phyloP scores from a whole-genome alignment of 73 alveolate species.

The Halteria grandinella region DNA sequence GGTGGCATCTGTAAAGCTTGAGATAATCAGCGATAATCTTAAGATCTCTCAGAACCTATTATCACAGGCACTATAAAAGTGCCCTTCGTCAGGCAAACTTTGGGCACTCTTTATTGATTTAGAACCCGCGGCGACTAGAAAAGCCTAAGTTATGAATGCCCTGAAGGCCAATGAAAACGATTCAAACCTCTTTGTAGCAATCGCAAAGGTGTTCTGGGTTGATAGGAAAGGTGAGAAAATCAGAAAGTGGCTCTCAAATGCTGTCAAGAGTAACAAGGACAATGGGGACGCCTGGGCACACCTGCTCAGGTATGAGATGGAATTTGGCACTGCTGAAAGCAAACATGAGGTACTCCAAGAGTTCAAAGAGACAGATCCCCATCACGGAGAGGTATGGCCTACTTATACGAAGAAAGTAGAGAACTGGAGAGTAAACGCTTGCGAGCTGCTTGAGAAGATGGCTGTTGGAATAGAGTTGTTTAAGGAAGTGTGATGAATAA shows the following conservation, averaged over 20 bases:
- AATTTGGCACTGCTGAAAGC: constrained; percentile 3
- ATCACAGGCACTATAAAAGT: constrained; percentile 74
- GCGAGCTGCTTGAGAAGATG: background rate
- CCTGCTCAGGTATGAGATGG: constrained; percentile 41
- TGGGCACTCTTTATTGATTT: constrained; percentile 83
- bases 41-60: constrained; percentile 73
- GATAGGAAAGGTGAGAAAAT: constrained; percentile 84
- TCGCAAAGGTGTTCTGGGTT: constrained; percentile 73
- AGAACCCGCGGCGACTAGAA: constrained; percentile 72
- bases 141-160: constrained; percentile 73
- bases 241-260: constrained; percentile 77
- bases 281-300: constrained; percentile 90
- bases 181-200: constrained; percentile 64
- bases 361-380: constrained; percentile 55
- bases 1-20: constrained; percentile 76
- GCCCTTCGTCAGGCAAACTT: constrained; percentile 68
- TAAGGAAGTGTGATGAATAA: constrained; percentile 3
- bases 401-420: constrained; percentile 39
- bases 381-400: constrained; percentile 64
- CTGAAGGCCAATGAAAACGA: constrained; percentile 70
- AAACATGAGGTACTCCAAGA: constrained; percentile 25
- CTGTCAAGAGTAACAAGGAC: constrained; percentile 64
- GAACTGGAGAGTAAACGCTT: constrained; percentile 48
- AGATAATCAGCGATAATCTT: constrained; percentile 64
- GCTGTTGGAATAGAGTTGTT: constrained; percentile 8